Base-by-base conservation (phyloP, 805 yeast genomes). In the Zygoascus flipseniorum region DNA sequence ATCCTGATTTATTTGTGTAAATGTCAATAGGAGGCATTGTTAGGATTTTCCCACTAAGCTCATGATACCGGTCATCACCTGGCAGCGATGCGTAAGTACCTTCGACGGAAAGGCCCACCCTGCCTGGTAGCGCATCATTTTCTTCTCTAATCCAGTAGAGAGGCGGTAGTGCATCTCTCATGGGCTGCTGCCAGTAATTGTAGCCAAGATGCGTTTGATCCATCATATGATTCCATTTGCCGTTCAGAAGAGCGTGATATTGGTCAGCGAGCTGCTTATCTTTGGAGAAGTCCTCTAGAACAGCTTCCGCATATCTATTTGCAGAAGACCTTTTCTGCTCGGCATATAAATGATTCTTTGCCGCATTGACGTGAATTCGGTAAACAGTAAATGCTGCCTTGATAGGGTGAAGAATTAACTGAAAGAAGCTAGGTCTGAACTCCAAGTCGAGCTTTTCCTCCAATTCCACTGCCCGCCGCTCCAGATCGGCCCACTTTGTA, bases 161-260 rank as follows among this genome's bases (percentile, higher is more conserved):
- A 9, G 56, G 56, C 8, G 58, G 58, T 10, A 50, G 52, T 26
- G 51, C 43, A 41, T 55, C 56, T 5, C 54, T 31, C 50, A 50
- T 42, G 8, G 58, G 58, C 51, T 55, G 56, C 44, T 55, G 58
- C 48, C 53, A 52, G 47, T 52, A 52, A 11, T 52, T 52, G 16
- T 51, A 56, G 11, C 58, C 58, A 13, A 56, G 31, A 45, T 56
- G 58, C 10, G 58, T 51, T 52, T 56, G 57, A 23, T 47, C 52
- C 55, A 56, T 48, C 50, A 56, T 54, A 26, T 56, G 58, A 46
- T 56, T 51, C 58, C 57, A 56, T 43, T 54, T 53, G 19, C 58
- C 58, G 35, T 47, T 53, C 11, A 56, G 47, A 31, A 56, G 31
- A 13, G 26, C 31, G 35, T 56, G 57, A 31, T 56, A 56, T n/a